These are phyloP conservation scores for Exserohilum rostratum DNA, from an alignment of 2,329 filamentous ascomycete genomes.

Conservation along the genomic window DNA sequence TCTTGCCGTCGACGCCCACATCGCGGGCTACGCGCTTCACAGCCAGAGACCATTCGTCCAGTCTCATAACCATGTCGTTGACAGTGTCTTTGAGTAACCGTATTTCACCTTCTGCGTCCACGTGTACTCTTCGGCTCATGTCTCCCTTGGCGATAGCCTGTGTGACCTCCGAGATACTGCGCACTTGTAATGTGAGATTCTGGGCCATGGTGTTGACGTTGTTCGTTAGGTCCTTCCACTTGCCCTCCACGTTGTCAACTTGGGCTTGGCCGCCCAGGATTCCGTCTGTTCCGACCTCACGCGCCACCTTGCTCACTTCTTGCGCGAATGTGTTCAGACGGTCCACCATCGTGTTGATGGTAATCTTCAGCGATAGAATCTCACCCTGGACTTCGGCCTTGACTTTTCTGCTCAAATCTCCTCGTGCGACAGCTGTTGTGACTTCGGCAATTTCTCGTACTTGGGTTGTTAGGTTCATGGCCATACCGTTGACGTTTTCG, in stretches of 20 bases:
- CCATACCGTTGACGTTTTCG: constrained; percentile 62
- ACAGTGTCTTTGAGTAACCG: constrained; percentile 93
- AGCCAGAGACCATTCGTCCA: constrained; percentile 95
- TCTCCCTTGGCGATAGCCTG: constrained; percentile 95
- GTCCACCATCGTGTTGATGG: constrained; percentile 74
- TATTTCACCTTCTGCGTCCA: constrained; percentile 94
- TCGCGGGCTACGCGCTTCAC: constrained; percentile 95
- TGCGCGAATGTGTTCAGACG: constrained; percentile 68
- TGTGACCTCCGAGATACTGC: constrained; percentile 91
- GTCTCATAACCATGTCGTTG: constrained; percentile 96
- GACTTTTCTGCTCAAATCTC: constrained; percentile 60
- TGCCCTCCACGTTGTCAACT: constrained; percentile 69
- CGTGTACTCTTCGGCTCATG: constrained; percentile 94
- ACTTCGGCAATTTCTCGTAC: constrained; percentile 61
- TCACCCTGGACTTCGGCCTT: constrained; percentile 60
- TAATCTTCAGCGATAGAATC: constrained; percentile 76
- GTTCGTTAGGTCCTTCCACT: constrained; percentile 70
- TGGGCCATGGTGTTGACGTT: constrained; percentile 72
- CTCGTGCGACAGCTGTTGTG: constrained; percentile 59
- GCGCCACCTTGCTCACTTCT: constrained; percentile 69
- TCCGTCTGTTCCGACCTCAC: constrained; percentile 69
- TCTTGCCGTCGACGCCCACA: constrained; percentile 96
- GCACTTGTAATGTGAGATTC: constrained; percentile 71
- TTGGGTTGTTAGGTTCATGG: constrained; percentile 58
- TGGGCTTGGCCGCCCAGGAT: constrained; percentile 68